phyloP scores from a whole-genome alignment of 225 moss, liverwort and hornwort species.

The Marchantia paleacea region DNA sequence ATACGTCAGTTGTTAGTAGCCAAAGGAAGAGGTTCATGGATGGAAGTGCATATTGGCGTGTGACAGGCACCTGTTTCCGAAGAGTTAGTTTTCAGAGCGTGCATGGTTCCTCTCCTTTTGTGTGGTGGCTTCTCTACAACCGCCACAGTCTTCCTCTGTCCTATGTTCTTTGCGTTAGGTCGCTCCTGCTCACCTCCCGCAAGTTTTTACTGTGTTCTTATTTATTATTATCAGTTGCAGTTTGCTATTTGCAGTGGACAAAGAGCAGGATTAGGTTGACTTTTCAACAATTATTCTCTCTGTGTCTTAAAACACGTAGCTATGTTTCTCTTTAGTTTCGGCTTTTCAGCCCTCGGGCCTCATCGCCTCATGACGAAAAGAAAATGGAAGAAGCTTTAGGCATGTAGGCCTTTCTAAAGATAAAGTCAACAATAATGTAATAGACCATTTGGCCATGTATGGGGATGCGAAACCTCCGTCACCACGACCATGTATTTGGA shows the following conservation, averaged over 20 bases:
- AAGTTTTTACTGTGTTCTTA: background rate
- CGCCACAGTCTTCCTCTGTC: conserved; percentile 82
- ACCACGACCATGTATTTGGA: no score
- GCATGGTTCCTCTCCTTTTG: conserved; percentile 89
- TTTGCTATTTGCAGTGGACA: background rate
- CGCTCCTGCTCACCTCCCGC: conserved; percentile 26
- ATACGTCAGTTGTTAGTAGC: background rate
- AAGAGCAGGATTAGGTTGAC: background rate
- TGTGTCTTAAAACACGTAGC: background rate
- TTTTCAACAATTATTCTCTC: background rate
- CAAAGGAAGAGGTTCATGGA: background rate
- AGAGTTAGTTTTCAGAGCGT: conserved; percentile 98
- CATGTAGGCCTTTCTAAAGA: no score
- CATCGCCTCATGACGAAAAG: no score
- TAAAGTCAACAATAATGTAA: no score
- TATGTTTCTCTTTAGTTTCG: no score
- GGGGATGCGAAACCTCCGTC: no score
- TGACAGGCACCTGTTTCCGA: conserved; percentile 94
- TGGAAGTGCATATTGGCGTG: conserved; percentile 34
- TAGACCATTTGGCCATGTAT: no score
- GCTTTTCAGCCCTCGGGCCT: no score
- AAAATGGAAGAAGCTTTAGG: no score
- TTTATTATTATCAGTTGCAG: background rate
- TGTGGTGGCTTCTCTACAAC: conserved; percentile 84
- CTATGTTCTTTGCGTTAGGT: conserved; percentile 94